A percentile compares a stretch with the other conserved stretches of the same genome.
phyloP scores from a whole-genome alignment of 129 eudicot species.

The Lactuca saligna region DNA sequence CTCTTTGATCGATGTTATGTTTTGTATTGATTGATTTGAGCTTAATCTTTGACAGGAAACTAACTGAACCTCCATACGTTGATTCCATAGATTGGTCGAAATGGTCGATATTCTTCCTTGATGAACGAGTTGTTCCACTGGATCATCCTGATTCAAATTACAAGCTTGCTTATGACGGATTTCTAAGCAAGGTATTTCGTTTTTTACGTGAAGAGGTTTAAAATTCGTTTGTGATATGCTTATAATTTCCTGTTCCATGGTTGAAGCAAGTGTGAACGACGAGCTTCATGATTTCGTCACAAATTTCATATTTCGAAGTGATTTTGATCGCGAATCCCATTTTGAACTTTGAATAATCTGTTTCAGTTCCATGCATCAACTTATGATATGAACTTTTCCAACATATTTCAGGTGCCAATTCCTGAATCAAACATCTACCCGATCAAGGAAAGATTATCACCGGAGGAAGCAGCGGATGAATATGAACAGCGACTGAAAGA shows the following conservation, averaged over 20 bases:
- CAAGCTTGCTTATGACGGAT: conserved; percentile 65
- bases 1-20: not conserved
- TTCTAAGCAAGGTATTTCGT: conserved; percentile 60
- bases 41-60: conserved; percentile 32
- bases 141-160: conserved; percentile 65
- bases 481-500: conserved; percentile 52
- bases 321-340: not conserved
- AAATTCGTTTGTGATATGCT: not conserved
- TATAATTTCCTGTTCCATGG: not conserved
- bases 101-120: conserved; percentile 71
- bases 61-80: conserved; percentile 50
- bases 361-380: not conserved
- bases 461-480: conserved; percentile 60
- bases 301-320: not conserved
- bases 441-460: conserved; percentile 47
- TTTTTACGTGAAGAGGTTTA: not conserved
- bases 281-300: not conserved
- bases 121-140: conserved; percentile 78
- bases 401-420: conserved; percentile 52
- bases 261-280: not conserved
- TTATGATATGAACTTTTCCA: not conserved
- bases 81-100: conserved; percentile 58
- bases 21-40: not conserved
- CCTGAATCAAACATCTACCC: conserved; percentile 50
- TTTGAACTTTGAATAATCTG: not conserved